These are phyloP conservation scores for Debaryomycetaceae sp. DNA, from an alignment of 1,139 yeast species.

Conservation along the genomic window DNA sequence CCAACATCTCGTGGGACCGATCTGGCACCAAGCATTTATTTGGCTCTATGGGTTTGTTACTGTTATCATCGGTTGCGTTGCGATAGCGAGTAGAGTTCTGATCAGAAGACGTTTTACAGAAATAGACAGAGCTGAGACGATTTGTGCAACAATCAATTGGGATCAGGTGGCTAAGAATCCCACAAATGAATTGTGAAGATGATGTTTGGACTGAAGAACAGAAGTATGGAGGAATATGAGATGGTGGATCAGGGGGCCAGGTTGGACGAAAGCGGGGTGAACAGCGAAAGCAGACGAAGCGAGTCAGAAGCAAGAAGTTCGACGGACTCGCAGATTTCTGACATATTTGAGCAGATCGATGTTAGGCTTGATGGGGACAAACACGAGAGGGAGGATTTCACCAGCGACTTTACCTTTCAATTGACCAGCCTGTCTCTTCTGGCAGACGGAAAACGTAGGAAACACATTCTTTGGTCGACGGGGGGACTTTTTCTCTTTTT, in stretches of 20 bases:
- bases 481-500: constrained; percentile 5
- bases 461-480: constrained; percentile 6
- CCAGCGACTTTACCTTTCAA: constrained; percentile 24
- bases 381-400: constrained; percentile 19
- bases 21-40: neutral
- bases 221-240: constrained; percentile 19
- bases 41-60: neutral
- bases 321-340: constrained; percentile 21
- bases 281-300: neutral
- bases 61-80: too few species aligned
- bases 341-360: constrained; percentile 27
- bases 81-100: too few species aligned
- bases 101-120: too few species aligned
- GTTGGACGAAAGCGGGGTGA: neutral
- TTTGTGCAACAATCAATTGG: too few species aligned
- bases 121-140: too few species aligned
- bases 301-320: constrained; percentile 6
- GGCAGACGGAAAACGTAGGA: constrained; percentile 8
- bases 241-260: constrained; percentile 15
- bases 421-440: constrained; percentile 18
- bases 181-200: neutral
- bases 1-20: neutral
- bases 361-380: constrained; percentile 10
- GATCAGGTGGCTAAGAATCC: too few species aligned
- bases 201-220: neutral